Conservation (phyloP, 2,329 filamentous ascomycete genomes). For the Byssochlamys sp. region DNA sequence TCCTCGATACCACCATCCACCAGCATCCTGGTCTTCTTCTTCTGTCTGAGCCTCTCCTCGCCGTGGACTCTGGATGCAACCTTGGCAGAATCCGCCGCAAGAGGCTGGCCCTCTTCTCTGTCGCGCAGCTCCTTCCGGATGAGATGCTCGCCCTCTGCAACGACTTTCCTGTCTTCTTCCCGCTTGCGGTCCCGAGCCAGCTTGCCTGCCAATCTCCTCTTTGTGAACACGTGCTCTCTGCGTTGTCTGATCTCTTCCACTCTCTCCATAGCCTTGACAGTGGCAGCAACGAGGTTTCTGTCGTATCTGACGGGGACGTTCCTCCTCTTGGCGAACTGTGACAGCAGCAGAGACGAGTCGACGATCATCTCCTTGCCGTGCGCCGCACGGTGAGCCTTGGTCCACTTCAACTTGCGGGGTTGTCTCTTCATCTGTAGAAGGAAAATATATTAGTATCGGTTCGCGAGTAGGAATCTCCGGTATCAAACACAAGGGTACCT, state of each 20-base stretch:
- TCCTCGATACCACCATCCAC: slow-evolving; percentile 37
- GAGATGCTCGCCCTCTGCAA: slow-evolving; percentile 85
- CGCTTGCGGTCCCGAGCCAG: slow-evolving; percentile 61
- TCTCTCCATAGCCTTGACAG: slow-evolving; percentile 83
- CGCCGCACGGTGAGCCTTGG: slow-evolving; percentile 78
- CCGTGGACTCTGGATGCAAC: slow-evolving; percentile 28
- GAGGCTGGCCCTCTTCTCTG: slow-evolving; percentile 41
- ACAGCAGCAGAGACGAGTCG: slow-evolving; percentile 66
- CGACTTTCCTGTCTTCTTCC: slow-evolving; percentile 72
- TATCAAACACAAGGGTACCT: slow-evolving; percentile 25
- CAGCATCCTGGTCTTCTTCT: slow-evolving; percentile 36
- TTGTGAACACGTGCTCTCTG: slow-evolving; percentile 87
- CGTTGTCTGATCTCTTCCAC: slow-evolving; percentile 73
- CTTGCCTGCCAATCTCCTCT: slow-evolving; percentile 85
- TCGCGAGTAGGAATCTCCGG: background rate
- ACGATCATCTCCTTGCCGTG: slow-evolving; percentile 84
- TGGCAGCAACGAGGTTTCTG: slow-evolving; percentile 77
- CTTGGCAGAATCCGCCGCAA: slow-evolving; percentile 28
- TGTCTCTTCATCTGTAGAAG: slow-evolving; percentile 72
- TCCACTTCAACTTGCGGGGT: slow-evolving; percentile 93
- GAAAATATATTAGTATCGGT: background rate
- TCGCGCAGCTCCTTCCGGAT: slow-evolving; percentile 60
- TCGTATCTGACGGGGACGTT: slow-evolving; percentile 95
- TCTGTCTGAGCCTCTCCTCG: slow-evolving; percentile 33
- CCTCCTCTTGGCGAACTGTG: slow-evolving; percentile 77